Evolutionary conservation across 1,284 basidiomycete species (phyloP), one percentile per base, ranked within the genome.

Genomic region (Anthracocystis panici-leucophaei): DNA sequence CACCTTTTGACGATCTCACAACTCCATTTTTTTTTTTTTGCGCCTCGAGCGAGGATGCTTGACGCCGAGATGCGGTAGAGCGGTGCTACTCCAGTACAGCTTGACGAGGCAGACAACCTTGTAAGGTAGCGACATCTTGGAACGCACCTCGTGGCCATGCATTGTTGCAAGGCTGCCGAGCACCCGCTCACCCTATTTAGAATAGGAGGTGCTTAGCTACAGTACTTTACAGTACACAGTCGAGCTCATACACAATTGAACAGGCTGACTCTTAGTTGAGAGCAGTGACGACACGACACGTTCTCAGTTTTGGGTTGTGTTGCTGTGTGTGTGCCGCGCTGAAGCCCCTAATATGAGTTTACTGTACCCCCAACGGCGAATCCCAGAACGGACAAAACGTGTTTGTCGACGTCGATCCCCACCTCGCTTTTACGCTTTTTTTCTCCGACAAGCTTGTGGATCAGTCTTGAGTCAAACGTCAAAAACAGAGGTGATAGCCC

Each of bases 211-310:
- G 41, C n/a, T n/a, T n/a, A n/a, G n/a, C n/a, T n/a, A n/a, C n/a
- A n/a, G n/a, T n/a, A n/a, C n/a, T n/a, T 25, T 29, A 6, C 5
- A 3, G 35, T 38, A 38, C 35, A 38, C 11, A 23, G 33, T 23
- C 35, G 14, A 49, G 23, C 46, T 16, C 14, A 21, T 14, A 25
- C 44, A 9, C 45, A 25, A 8, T 23, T n/a, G 42, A 23, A 21
- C 21, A 10, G 14, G 25, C 31, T 16, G 49, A 38, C 35, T 38
- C 14, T 31, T 20, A 20, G 33, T 52, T 27, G 35, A 40, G 33
- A 27, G 23, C 20, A 33, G 52, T 54, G 52, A 54, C 52, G 40
- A 54, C 52, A 54, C 52, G 40, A 54, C 52, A 54, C 40, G 52
- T 54, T 54, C 23, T 42, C 20, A 0, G 4, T 11, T 14, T 18